Conservation (phyloP, 257 asterid species). For the Solanum ossicruentum region DNA sequence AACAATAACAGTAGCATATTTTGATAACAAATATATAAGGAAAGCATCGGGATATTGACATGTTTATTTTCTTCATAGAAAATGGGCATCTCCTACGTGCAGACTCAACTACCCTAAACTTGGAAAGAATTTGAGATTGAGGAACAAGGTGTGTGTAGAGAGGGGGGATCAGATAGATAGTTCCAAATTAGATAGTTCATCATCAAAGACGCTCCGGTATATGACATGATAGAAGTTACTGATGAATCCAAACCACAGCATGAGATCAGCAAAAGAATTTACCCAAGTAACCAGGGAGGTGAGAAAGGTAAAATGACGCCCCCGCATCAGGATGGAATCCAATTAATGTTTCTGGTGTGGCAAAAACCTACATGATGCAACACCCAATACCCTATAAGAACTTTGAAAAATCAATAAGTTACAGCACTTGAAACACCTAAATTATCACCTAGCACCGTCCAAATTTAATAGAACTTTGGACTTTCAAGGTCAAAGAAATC, state of each 20-base stretch:
- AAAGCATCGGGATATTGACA: background rate
- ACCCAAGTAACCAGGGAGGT: conserved; percentile 90
- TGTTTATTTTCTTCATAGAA: background rate
- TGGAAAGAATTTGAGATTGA: background rate
- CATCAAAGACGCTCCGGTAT: background rate
- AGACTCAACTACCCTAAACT: background rate
- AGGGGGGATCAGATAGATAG: background rate
- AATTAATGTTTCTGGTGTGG: conserved; percentile 85
- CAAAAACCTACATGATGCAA: conserved; percentile 52
- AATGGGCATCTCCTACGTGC: background rate
- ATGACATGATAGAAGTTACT: background rate
- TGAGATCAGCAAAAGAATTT: conserved; percentile 1
- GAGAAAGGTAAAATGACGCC: conserved; percentile 93
- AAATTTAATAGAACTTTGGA: background rate
- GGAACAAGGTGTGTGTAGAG: background rate
- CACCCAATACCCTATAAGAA: background rate
- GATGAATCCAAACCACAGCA: background rate
- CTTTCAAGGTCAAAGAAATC: background rate
- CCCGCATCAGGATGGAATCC: conserved; percentile 99
- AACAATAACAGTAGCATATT: background rate
- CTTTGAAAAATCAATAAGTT: background rate
- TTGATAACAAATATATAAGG: background rate
- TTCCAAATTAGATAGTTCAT: background rate
- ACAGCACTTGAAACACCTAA: background rate
- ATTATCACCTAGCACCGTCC: background rate